Evolutionary conservation across 306 rosid species (phyloP), one percentile per base, ranked within the genome.

Genomic region (Ceratonia siliqua): DNA sequence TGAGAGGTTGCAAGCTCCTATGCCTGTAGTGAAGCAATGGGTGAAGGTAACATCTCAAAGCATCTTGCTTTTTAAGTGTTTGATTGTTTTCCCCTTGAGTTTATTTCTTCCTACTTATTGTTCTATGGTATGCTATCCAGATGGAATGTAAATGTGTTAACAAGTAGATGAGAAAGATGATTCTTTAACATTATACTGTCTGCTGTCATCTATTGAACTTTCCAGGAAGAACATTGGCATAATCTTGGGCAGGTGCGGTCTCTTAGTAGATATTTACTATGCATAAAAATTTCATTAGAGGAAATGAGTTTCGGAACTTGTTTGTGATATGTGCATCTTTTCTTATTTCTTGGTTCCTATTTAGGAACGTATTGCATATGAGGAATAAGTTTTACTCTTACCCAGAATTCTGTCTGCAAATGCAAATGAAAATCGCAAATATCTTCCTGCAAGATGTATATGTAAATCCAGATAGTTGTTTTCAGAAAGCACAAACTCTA

Each of bases 11-110:
- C 91, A 92, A 35, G 79, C 80, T 49, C 97, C 97, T 57, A 65
- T 75, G 43, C 76, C 87, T 69, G 78, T 94, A 77, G 89, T 94
- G 82, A 88, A 88, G 78, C 94, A 89, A 81, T 94, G 98, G 97
- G 97, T 94, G 63, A 94, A 94, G 97, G 98, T 94, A 89, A 61
- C 38, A 48, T 82, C 77, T 77, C 32, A 62, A 72, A 50, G 61
- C 68, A 24, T 80, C 72, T 72, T 52, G 22, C 46, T 80, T n/a
- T n/a, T 58, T 21, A 45, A 65, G 49, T 45, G 49, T 76, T 76
- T 30, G 33, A 32, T 45, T 22, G 49, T 27, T 68, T 56, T 67
- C 28, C 64, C 28, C 59, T 61, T 20, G 27, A 41, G 42, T 78
- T 65, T 52, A 38, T 55, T 78, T 78, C 42, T 67, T 65, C 33